Base-by-base conservation (phyloP, 2,329 filamentous ascomycete genomes). In the Colletotrichum costaricense region DNA sequence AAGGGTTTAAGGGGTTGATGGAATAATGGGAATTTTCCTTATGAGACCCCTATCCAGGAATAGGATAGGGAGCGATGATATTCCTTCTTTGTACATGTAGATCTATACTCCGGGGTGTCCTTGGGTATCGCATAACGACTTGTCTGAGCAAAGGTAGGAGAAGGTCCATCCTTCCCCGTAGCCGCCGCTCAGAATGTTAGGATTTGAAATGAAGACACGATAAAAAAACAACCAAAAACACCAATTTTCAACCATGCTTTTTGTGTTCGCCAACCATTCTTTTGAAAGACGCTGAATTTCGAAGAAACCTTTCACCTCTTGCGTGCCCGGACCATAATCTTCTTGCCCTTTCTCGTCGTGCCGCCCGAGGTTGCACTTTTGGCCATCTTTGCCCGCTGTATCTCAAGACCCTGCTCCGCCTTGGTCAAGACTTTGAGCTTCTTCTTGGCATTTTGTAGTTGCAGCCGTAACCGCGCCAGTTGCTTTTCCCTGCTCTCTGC, bases 301-400 rank as follows among this genome's bases (percentile, higher is more conserved):
- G 35, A 56, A 33, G 22, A 14, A 24, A 24, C 30, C n/a, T 63
- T 74, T 56, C 65, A 91, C 78, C 89, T 86, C 85, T 93, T 93
- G 75, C 91, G 86, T 80, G 89, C 86, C 75, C 89, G 87, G 68
- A 92, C 86, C 84, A 90, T 91, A 75, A 91, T 87, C 83, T 90
- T 92, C 81, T 88, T 88, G 28, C 91, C 90, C 52, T 85, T 84
- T 79, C 90, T 90, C 33, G 88, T 91, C n/a, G 85, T 78, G 16
- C 89, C 89, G 49, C 89, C 89, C 6, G 88, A 86, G 2, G 90
- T 92, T 9, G 88, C 84, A 76, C 90, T 91, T 84, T 93, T 93
- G 46, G 89, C 89, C 90, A 92, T 92, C 79, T 88, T 89, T 22
- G 89, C 88, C 72, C 88, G 85, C 80, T 92, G 89, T 67, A 90